Evolutionary conservation across 2,329 filamentous ascomycete species (phyloP), one percentile per base, ranked within the genome.

Genomic region (Trichophyton benhamiae): DNA sequence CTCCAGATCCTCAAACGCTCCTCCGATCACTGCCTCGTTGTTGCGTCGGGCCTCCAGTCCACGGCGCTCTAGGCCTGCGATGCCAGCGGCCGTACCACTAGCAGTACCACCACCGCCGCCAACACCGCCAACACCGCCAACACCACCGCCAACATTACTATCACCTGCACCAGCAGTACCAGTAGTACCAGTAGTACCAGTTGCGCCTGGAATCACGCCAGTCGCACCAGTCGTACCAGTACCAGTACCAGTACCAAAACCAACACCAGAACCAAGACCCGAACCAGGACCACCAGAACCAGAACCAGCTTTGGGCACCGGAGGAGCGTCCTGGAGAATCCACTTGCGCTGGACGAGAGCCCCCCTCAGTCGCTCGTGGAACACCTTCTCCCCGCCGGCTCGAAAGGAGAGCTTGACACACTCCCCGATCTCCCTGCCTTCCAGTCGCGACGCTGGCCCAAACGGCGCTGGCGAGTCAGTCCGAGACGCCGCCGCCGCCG

Each of bases 271-370:
- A 20, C 20, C 20, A 2, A n/a, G n/a, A n/a, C n/a, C n/a, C n/a
- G 20, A 20, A 20, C 20, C 20, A 20, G 20, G 20, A 20, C 20
- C 20, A 20, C 20, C 20, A 20, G 20, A 20, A 20, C 20, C 20
- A 38, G 57, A 73, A 64, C 68, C 69, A 60, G 68, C 64, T 82
- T 87, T 0, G 94, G 27, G 94, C 17, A 94, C 84, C 0, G 92
- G 91, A 1, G 94, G 94, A 0, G 94, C 94, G 69, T 88, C 87
- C 61, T 94, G 88, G 0, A 96, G 80, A 2, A 99, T 81, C 94
- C 94, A 99, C 78, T 97, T 97, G 13, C 94, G 84, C 72, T 99
- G 94, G 1, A 91, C 86, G 74, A 97, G 83, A 7, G 91, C 88
- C 5, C 85, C 85, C 69, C 95, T 97, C 1, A 99, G 79, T 57